Evolutionary conservation across 441 rosid species (phyloP).

Genomic region (Mallotus japonicus): DNA sequence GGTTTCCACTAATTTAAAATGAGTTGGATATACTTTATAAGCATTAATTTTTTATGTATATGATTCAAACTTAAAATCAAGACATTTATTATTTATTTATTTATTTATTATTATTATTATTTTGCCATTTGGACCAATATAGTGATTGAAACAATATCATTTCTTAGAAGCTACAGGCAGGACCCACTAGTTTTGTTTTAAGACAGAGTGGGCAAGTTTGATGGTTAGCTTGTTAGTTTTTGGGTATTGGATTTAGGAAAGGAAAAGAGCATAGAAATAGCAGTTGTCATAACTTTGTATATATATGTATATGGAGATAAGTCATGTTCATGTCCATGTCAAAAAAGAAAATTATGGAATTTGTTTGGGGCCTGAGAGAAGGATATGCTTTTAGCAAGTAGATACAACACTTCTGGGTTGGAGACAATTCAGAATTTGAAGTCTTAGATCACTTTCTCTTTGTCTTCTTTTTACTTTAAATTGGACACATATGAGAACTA

Average conservation of each 20-base stretch:
- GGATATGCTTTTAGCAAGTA: slow-evolving; percentile 10
- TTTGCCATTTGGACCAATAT: too few relatives aligned
- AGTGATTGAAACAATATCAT: too few relatives aligned
- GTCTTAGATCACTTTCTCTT: neutral
- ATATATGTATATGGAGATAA: neutral
- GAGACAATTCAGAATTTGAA: slow-evolving; percentile 3
- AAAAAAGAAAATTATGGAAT: neutral
- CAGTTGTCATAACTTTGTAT: neutral
- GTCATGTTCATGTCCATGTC: slow-evolving; percentile 1
- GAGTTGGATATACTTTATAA: too few relatives aligned
- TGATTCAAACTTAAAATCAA: too few relatives aligned
- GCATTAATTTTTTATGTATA: too few relatives aligned
- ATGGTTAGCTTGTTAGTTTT: neutral
- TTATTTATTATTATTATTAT: too few relatives aligned
- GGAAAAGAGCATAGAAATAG: neutral
- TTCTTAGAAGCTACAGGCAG: neutral
- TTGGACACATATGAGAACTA: slow-evolving; percentile 2
- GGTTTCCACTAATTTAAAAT: too few relatives aligned
- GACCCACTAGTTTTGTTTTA: slow-evolving; percentile 6
- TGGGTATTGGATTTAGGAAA: neutral
- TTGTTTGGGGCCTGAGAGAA: neutral
- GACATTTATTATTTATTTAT: too few relatives aligned
- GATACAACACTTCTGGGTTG: slow-evolving; percentile 5
- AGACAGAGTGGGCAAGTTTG: slow-evolving; percentile 7
- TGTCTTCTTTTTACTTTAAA: neutral